A percentile compares a stretch with the other conserved stretches of the same genome.
Evolutionary conservation across 2,329 filamentous ascomycete genomes (phyloP).

Genomic region (Colletotrichum sp.): DNA sequence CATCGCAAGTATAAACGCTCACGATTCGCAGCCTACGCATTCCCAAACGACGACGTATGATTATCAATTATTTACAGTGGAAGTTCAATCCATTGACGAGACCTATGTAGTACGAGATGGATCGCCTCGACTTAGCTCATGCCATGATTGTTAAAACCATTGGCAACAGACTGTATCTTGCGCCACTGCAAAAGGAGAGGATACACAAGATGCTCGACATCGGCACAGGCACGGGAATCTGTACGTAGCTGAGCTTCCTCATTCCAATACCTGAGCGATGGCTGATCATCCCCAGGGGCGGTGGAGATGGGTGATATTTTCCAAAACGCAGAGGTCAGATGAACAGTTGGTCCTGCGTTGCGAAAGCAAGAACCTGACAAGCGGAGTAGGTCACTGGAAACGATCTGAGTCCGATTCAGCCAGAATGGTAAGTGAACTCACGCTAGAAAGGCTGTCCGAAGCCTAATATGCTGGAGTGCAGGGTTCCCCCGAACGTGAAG

Average conservation of each 20-base stretch:
- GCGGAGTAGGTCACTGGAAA: not conserved
- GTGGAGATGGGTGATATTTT: not conserved
- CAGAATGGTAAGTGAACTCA: not conserved
- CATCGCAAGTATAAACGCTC: accelerated
- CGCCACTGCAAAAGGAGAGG: not conserved
- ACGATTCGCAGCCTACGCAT: not conserved
- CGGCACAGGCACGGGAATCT: not conserved
- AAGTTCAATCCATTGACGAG: not conserved
- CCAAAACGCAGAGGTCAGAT: not conserved
- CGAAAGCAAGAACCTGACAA: not conserved
- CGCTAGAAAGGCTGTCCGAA: not conserved
- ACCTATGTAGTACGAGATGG: not conserved
- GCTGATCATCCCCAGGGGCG: not conserved
- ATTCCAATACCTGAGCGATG: accelerated
- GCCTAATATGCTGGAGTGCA: accelerated
- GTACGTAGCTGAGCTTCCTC: not conserved
- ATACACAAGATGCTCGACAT: not conserved
- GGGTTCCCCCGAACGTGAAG: not conserved
- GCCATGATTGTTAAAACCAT: not conserved
- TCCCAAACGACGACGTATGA: not conserved
- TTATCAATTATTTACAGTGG: not conserved
- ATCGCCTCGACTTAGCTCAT: not conserved
- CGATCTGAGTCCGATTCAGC: not conserved
- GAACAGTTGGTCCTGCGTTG: not conserved
- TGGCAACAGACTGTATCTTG: not conserved